Conservation (phyloP, 176 grass and related monocot species). For the Aegilops tauschii region DNA sequence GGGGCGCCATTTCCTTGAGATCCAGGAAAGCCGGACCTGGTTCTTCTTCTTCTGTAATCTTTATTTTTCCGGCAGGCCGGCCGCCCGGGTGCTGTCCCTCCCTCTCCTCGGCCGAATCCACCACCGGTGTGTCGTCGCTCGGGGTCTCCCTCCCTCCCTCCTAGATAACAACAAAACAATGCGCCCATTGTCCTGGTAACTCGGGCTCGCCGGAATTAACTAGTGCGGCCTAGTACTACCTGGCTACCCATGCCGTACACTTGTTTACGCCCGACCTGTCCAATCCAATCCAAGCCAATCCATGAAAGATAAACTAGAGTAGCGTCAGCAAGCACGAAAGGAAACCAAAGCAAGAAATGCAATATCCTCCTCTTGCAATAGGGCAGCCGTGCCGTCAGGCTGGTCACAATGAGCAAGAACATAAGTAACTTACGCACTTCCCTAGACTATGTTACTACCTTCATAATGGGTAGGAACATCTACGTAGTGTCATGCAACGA, state of each 20-base stretch:
- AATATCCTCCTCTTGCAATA: no score
- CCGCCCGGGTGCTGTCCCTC: background rate
- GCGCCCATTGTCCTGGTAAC: conserved; percentile 7
- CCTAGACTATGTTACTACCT: no score
- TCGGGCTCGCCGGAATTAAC: conserved; percentile 19
- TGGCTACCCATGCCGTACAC: background rate
- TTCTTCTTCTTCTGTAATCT: background rate
- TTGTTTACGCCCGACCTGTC: background rate
- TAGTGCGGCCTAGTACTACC: background rate
- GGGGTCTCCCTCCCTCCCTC: background rate
- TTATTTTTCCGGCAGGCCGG: background rate
- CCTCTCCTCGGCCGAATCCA: background rate
- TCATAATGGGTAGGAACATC: no score
- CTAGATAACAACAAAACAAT: conserved; percentile 14
- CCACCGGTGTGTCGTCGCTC: background rate
- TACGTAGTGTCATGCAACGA: no score
- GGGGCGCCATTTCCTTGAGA: background rate
- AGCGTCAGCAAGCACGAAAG: no score
- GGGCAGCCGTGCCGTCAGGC: no score
- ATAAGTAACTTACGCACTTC: no score
- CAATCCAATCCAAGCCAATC: no score
- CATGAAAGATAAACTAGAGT: no score
- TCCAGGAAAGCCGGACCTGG: background rate
- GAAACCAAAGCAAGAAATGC: no score
- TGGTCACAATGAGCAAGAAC: no score